These are phyloP conservation scores for Schizochytrium sp. DNA, from an alignment of 108 stramenopile genomes.

Conservation along the genomic window DNA sequence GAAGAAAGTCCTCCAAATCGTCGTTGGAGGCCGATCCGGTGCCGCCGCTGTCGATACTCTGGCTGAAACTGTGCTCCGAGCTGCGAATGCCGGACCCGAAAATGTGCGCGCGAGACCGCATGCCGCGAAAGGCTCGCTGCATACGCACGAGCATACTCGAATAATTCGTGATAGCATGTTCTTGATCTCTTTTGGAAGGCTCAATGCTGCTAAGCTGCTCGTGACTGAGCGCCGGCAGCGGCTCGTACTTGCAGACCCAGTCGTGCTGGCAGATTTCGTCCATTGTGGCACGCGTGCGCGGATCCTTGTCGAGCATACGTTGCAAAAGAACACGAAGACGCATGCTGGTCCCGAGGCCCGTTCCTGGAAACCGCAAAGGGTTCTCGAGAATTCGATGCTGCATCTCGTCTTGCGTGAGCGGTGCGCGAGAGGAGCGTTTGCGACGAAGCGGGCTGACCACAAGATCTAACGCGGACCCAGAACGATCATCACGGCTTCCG, in stretches of 20 bases:
- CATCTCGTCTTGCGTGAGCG: slow-evolving; percentile 1
- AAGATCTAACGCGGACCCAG: neutral
- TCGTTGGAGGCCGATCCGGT: neutral
- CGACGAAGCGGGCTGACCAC: neutral
- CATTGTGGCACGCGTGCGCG: neutral
- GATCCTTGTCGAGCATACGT: slow-evolving; percentile 16
- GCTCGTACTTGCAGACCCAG: neutral
- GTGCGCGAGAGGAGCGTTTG: neutral
- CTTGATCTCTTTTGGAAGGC: neutral
- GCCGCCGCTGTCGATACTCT: neutral
- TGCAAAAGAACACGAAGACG: neutral
- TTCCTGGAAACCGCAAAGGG: neutral
- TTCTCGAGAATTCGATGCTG: slow-evolving; percentile 1
- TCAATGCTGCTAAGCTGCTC: neutral
- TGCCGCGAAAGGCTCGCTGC: neutral
- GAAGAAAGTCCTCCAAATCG: neutral
- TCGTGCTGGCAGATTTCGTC: neutral
- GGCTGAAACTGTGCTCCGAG: neutral
- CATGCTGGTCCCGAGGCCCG: neutral
- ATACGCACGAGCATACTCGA: neutral
- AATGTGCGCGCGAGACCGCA: neutral
- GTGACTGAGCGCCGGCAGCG: neutral
- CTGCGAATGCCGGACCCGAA: neutral
- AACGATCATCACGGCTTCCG: neutral
- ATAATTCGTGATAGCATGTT: neutral